phyloP scores from a whole-genome alignment of 768 basidiomycete genomes.

The Suillus subalutaceus region DNA sequence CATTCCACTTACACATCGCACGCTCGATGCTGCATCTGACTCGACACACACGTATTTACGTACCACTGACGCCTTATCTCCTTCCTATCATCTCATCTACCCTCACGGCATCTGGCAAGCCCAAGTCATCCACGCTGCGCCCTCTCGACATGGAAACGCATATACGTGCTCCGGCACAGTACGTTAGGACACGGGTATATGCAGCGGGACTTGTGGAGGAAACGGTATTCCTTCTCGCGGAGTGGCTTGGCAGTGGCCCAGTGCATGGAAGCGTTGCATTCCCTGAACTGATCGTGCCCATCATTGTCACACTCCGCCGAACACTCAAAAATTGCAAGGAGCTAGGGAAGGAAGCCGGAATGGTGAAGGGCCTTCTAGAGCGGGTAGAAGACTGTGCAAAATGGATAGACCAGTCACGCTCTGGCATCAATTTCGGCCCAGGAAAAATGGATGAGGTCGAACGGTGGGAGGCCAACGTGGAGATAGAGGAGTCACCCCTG shows the following conservation, averaged over 20 bases:
- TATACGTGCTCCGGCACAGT: slow-evolving; percentile 87
- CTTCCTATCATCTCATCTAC: slow-evolving; percentile 83
- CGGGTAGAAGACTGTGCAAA: slow-evolving; percentile 81
- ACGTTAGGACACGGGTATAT: slow-evolving; percentile 86
- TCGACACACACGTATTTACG: slow-evolving; percentile 80
- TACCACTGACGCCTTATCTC: slow-evolving; percentile 86
- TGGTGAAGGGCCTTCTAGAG: slow-evolving; percentile 80
- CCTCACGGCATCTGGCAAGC: slow-evolving; percentile 65
- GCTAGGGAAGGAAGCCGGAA: slow-evolving; percentile 55
- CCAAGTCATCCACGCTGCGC: slow-evolving; percentile 83
- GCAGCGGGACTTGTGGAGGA: slow-evolving; percentile 85
- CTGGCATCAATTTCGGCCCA: slow-evolving; percentile 75
- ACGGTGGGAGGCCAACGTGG: slow-evolving; percentile 68
- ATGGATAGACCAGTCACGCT: slow-evolving; percentile 77
- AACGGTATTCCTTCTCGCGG: slow-evolving; percentile 72
- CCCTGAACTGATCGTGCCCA: slow-evolving; percentile 87
- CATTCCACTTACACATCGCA: slow-evolving; percentile 90
- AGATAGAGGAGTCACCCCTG: slow-evolving; percentile 72
- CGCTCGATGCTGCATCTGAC: slow-evolving; percentile 88
- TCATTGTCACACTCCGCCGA: slow-evolving; percentile 71
- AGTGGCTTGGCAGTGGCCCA: slow-evolving; percentile 72
- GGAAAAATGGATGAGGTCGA: slow-evolving; percentile 69
- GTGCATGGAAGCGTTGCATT: slow-evolving; percentile 90
- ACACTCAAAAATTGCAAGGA: slow-evolving; percentile 64
- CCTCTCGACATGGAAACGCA: slow-evolving; percentile 88